These are phyloP conservation scores for Hymenoscyphus fructigenus DNA, from an alignment of 2,329 filamentous ascomycete species.

Conservation along the genomic window DNA sequence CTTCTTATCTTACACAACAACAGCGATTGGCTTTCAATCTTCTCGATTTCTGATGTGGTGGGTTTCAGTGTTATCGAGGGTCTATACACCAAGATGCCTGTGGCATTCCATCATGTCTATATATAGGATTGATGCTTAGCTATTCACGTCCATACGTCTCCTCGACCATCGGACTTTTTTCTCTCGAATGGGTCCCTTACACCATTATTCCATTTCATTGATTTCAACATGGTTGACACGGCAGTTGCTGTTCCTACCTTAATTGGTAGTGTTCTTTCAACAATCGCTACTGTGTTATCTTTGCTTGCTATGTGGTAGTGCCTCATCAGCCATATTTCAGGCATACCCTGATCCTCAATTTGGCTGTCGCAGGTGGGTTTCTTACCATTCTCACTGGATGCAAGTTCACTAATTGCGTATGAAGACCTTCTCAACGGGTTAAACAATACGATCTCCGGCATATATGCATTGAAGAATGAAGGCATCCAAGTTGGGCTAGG, in stretches of 20 bases:
- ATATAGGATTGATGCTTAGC: not conserved
- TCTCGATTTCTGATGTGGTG: not conserved
- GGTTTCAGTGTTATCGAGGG: not conserved
- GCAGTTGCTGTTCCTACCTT: not conserved
- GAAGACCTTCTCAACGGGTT: not conserved
- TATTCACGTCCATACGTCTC: not conserved
- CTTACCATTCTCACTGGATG: not conserved
- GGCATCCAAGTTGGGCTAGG: not conserved
- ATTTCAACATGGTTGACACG: not conserved
- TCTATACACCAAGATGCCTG: not conserved
- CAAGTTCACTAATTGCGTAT: not conserved
- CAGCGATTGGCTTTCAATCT: not conserved
- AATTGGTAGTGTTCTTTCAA: not conserved
- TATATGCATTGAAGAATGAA: not conserved
- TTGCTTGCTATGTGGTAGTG: not conserved
- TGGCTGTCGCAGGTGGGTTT: not conserved
- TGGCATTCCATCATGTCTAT: not conserved
- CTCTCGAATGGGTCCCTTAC: not conserved
- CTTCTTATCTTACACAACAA: not conserved
- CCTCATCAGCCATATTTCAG: not conserved
- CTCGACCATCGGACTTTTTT: not conserved
- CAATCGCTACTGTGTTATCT: not conserved
- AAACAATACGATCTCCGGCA: not conserved
- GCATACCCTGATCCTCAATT: not conserved
- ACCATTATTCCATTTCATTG: not conserved